phyloP scores from a whole-genome alignment of 1,284 basidiomycete genomes.

The Rhodotorula sp. region DNA sequence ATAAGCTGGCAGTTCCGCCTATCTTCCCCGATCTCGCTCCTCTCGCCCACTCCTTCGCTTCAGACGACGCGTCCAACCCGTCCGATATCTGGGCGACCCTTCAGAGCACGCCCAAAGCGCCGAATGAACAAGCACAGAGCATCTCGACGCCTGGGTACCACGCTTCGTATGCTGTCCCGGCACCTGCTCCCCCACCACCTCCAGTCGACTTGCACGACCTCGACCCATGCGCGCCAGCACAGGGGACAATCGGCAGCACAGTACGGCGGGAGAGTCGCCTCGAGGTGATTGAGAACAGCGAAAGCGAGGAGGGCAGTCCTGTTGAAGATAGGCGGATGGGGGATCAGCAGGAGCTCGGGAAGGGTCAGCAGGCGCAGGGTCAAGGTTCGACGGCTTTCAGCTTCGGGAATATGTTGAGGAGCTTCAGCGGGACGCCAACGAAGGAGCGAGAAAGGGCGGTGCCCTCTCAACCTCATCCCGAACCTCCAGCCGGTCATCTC shows the following conservation, averaged over 20 bases:
- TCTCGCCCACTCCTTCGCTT: conserved; percentile 1
- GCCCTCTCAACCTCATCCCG: background rate
- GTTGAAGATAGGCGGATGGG: background rate
- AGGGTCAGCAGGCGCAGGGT: background rate
- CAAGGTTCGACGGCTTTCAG: conserved; percentile 10
- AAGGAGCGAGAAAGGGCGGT: background rate
- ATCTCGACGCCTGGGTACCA: conserved; percentile 6
- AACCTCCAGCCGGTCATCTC: background rate
- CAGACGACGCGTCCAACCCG: background rate
- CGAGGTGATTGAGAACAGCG: conserved; percentile 22
- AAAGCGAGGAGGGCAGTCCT: conserved; percentile 9
- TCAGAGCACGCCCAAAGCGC: background rate
- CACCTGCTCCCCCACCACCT: conserved; percentile 4
- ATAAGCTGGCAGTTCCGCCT: background rate
- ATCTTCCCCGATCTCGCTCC: conserved; percentile 16
- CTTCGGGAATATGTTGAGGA: conserved; percentile 21
- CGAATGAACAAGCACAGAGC: background rate
- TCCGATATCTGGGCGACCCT: conserved; percentile 22
- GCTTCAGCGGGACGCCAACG: conserved; percentile 11
- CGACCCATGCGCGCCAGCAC: conserved; percentile 18
- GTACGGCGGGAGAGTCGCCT: conserved; percentile 11
- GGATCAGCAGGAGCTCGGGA: background rate
- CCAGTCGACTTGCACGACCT: conserved; percentile 18
- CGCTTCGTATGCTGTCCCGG: background rate
- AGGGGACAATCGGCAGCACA: conserved; percentile 14